Percentiles rank a stretch among this genome's conserved stretches.
These are phyloP conservation scores for Dactylellina leptospora DNA, from an alignment of 2,329 filamentous ascomycete species.

Conservation along the genomic window DNA sequence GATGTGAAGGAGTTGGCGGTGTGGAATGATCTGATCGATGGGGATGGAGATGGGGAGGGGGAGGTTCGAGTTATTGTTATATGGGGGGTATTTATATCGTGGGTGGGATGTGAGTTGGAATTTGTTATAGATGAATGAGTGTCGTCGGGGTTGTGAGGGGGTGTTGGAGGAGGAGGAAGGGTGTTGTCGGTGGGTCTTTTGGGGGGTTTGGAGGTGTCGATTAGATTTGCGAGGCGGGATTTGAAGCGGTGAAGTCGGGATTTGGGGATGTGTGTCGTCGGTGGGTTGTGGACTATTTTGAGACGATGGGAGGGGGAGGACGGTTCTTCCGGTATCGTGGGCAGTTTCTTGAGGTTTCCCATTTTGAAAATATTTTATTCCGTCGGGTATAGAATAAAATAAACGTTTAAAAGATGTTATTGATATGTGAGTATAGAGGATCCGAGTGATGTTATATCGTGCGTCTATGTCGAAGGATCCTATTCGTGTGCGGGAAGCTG, in stretches of 20 bases:
- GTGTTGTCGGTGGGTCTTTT: background rate
- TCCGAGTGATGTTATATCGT: too few species aligned
- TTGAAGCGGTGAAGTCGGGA: constrained; percentile 25
- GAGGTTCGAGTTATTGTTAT: too few species aligned
- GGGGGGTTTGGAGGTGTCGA: background rate
- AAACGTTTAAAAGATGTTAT: too few species aligned
- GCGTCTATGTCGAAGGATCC: too few species aligned
- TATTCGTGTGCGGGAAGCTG: too few species aligned
- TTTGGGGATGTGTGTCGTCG: background rate
- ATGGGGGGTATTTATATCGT: background rate
- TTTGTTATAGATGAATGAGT: background rate
- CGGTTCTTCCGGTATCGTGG: background rate
- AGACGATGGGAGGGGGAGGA: background rate
- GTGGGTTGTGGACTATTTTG: background rate
- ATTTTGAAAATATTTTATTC: background rate
- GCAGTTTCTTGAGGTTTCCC: constrained; percentile 2
- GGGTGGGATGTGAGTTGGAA: background rate
- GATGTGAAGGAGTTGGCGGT: background rate
- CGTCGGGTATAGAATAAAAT: background rate
- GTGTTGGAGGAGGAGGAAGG: background rate
- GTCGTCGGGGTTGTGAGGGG: background rate
- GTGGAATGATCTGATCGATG: constrained; percentile 2
- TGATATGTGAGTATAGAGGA: too few species aligned
- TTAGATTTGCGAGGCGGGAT: constrained; percentile 3
- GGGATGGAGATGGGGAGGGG: background rate